Base-by-base conservation (phyloP, 2,329 filamentous ascomycete species). In the Corinectria fuckeliana region DNA sequence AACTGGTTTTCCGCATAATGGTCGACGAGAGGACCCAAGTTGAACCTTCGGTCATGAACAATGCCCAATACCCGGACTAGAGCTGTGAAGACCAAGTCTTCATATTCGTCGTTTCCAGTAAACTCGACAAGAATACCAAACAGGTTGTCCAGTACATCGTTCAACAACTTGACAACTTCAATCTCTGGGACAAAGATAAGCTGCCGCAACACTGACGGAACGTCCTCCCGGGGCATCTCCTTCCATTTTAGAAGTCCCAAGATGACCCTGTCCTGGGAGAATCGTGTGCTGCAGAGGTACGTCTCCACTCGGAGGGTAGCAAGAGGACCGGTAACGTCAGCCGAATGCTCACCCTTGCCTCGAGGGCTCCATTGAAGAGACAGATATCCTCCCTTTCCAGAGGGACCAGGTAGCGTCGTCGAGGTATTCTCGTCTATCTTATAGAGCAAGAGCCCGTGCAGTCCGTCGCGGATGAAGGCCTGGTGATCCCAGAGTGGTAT, bases 131-230 rank as follows among this genome's bases (percentile, higher is more conserved):
- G 81, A 25, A 97, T 93, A 5, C 92, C 90, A 72, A 99, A 99
- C 1, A 99, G 85, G 0, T 92, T 88, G 74, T 97, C 92, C 52
- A 99, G 89, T 1, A 98, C 93, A 69, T 96, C 91, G 63, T 86
- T 90, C 7, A 98, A 80, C 39, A 98, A 84, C 79, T 98, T 99
- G 62, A 99, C 95, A 30, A 99, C 91, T 76, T 99, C 96, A 56
- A 98, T 97, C 74, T 99, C 95, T 0, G 95, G 91, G 1, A 99
- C 93, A 66, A 98, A 98, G 18, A 93, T 88, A 48, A 98, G 86
- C 66, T 93, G 89, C 72, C 91, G 90, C 39, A 99, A 79, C 1
- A 96, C 80, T 21, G 87, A 83, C 1, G 91, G 82, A 1, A 98
- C 82, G 32, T 93, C 88, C 25, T 88, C 87, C 44, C 88, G 84